A percentile compares a stretch with the other conserved stretches of the same genome.
phyloP scores from a whole-genome alignment of 495 filamentous ascomycete genomes.

The Penicillium roqueforti region DNA sequence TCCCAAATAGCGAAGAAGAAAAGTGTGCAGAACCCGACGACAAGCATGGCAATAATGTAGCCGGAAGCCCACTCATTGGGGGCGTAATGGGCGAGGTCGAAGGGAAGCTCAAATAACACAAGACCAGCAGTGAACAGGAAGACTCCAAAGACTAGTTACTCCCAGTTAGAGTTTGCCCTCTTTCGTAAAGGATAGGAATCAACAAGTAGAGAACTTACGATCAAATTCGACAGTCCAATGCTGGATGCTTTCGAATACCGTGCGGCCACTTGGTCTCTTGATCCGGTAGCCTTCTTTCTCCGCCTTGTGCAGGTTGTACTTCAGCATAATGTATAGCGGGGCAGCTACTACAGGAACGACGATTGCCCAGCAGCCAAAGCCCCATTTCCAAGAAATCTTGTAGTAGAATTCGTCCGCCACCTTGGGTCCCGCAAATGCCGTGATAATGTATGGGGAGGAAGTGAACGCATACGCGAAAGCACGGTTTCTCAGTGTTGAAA shows the following conservation, averaged over 20 bases:
- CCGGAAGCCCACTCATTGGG: conserved; percentile 37
- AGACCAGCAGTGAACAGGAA: conserved; percentile 52
- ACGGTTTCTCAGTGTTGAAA: conserved; percentile 52
- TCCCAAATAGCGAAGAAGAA: conserved; percentile 54
- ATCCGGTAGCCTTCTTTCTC: conserved; percentile 27
- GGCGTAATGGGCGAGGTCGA: conserved; percentile 45
- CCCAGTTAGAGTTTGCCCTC: no score
- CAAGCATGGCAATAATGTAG: conserved; percentile 48
- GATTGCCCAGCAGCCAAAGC: conserved; percentile 54
- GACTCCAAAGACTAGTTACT: conserved; percentile 36
- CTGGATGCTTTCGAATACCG: conserved; percentile 2
- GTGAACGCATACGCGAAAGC: conserved; percentile 50
- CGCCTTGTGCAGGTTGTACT: conserved; percentile 49
- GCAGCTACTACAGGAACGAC: conserved; percentile 47
- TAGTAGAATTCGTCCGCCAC: conserved; percentile 40
- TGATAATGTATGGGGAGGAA: conserved; percentile 54
- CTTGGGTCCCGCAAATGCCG: conserved; percentile 45
- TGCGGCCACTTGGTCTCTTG: conserved; percentile 23
- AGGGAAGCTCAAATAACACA: conserved; percentile 53
- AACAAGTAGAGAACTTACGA: conserved; percentile 1
- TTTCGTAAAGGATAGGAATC: no score
- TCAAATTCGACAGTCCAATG: conserved; percentile 13
- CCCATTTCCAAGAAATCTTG: conserved; percentile 52
- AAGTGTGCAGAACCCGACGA: conserved; percentile 48
- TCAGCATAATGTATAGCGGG: conserved; percentile 41